phyloP scores from a whole-genome alignment of 2,329 filamentous ascomycete species.

The Penicillium sp. region DNA sequence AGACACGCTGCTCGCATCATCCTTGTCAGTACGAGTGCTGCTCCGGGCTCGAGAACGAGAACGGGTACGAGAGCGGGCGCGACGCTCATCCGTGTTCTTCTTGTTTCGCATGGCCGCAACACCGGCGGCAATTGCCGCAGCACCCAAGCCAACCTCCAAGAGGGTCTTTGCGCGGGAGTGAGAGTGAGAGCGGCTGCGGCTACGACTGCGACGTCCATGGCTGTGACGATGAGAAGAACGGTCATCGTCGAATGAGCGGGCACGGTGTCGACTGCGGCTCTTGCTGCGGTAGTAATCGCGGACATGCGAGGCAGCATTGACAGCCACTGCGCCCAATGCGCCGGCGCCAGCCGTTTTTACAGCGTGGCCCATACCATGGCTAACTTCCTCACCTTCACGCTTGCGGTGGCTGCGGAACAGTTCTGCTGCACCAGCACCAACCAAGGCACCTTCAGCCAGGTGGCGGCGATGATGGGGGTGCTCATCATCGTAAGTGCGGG shows the following conservation, averaged over 20 bases:
- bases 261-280: conserved; percentile 46
- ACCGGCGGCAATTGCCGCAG: conserved; percentile 61
- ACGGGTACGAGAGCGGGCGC: conserved; percentile 50
- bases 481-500: conserved; percentile 45
- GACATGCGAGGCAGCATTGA: conserved; percentile 56
- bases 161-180: conserved; percentile 54
- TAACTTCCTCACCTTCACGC: conserved; percentile 56
- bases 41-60: conserved; percentile 43
- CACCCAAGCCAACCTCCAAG: conserved; percentile 52
- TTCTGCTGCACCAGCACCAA: conserved; percentile 62
- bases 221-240: conserved; percentile 34
- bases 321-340: conserved; percentile 61
- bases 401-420: conserved; percentile 60
- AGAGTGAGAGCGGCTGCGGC: conserved; percentile 48
- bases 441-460: conserved; percentile 62
- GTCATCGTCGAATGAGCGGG: conserved; percentile 43
- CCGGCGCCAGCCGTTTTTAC: conserved; percentile 59
- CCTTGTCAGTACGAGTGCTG: conserved; percentile 26
- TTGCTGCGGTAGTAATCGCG: conserved; percentile 51
- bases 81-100: conserved; percentile 51
- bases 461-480: conserved; percentile 58
- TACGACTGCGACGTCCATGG: conserved; percentile 36
- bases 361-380: conserved; percentile 50
- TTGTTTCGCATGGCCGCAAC: conserved; percentile 59
- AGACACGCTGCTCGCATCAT: conserved; percentile 36